Evolutionary conservation across 805 yeast genomes (phyloP), one percentile per base, ranked within the genome.

Genomic region (Yarrowia sp.): DNA sequence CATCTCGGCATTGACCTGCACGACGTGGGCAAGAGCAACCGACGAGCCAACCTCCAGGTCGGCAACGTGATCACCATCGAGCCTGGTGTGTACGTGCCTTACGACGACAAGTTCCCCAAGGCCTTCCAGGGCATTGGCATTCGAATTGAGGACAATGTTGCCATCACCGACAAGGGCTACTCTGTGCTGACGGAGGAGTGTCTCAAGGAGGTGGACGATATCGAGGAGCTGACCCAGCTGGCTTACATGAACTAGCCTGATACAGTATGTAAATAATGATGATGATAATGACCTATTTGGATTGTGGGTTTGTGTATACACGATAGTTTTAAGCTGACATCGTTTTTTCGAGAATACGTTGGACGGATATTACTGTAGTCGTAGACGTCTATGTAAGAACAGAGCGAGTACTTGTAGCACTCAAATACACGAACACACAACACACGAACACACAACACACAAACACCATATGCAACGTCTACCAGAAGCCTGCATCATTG

Each of bases 101-200:
- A 81, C 66, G 78, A 78, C 67, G 84, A 81, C 61, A 67, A 70
- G 24, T 93, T 86, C 80, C 98, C 99, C 21, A 78, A 81, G 65
- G 84, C 84, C 67, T 93, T 83, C 76, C 86, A 89, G 69, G 92
- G 92, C 29, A 86, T 94, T 56, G 99, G 98, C 1, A 88, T 94
- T 24, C 84, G 99, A 68, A 88, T 94, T 31, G 99, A 94, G 73
- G 99, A 94, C 75, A 92, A 94, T 72, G 96, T 87, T 0, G 96
- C 88, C 0, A 83, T 92, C 35, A 96, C 96, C 0, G 71, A 78
- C n/a, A 75, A 78, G 18, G 73, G 75, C 2, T 80, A 80, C 65
- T 84, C 82, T 10, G 81, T 81, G 41, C 77, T 94, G 66, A 89
- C 97, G 1, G 83, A 81, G 8, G 93, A 87, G 65, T 93, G 97